Conservation (phyloP, 1,139 yeast genomes). For the Blastobotrys buckinghamii region DNA sequence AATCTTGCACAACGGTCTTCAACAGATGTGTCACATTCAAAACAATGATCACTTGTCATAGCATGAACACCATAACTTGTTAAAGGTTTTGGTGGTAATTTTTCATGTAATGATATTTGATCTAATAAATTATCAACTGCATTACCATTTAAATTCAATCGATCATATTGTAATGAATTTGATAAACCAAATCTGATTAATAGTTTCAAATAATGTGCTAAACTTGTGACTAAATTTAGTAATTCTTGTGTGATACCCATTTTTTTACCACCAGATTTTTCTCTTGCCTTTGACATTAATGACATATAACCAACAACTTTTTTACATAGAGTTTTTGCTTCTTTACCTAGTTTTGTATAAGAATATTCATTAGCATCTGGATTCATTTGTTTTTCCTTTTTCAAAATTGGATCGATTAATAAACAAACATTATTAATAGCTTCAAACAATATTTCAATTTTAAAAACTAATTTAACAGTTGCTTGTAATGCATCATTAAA, state of each 20-base stretch:
- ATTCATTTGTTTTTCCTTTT: slow-evolving; percentile 11
- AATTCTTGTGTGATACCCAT: slow-evolving; percentile 48
- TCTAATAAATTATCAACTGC: slow-evolving; percentile 62
- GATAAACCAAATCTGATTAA: slow-evolving; percentile 76
- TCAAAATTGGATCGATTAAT: slow-evolving; percentile 23
- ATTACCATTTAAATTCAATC: slow-evolving; percentile 47
- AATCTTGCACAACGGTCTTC: slow-evolving; percentile 72
- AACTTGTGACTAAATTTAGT: slow-evolving; percentile 77
- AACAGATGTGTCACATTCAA: slow-evolving; percentile 63
- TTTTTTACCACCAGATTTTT: slow-evolving; percentile 22
- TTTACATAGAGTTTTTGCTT: slow-evolving; percentile 75
- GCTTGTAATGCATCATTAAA: slow-evolving; percentile 65
- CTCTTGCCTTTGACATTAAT: slow-evolving; percentile 35
- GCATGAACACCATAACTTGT: slow-evolving; percentile 49
- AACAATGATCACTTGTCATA: slow-evolving; percentile 75
- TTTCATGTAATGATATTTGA: slow-evolving; percentile 45
- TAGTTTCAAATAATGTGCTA: slow-evolving; percentile 88
- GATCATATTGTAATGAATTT: slow-evolving; percentile 66
- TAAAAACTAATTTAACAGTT: slow-evolving; percentile 67
- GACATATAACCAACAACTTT: slow-evolving; percentile 41
- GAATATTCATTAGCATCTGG: slow-evolving; percentile 11
- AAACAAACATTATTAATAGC: slow-evolving; percentile 54
- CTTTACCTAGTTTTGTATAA: slow-evolving; percentile 45
- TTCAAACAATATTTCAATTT: slow-evolving; percentile 67
- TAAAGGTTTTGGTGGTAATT: slow-evolving; percentile 23